Conservation (phyloP, 345 rosid genomes). For the Gossypium herbaceum region DNA sequence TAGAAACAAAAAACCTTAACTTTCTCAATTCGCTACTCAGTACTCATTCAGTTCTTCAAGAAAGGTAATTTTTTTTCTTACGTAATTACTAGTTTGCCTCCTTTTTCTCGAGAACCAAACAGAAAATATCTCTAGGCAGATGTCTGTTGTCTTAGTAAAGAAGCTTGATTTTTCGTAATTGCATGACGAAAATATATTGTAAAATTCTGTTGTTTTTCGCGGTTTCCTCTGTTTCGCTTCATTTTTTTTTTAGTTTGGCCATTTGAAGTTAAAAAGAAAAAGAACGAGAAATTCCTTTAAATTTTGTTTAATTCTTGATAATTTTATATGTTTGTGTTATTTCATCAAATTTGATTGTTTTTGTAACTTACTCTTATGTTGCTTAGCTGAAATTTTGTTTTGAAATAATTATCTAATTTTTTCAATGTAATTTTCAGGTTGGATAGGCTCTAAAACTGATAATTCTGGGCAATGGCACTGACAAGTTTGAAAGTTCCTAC, state of each 20-base stretch:
- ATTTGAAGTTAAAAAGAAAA: neutral
- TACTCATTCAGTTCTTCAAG: neutral
- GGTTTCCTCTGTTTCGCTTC: neutral
- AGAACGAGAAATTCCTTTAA: neutral
- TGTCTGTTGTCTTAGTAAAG: neutral
- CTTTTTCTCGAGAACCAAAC: neutral
- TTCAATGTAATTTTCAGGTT: neutral
- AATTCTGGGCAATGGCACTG: conserved; percentile 31
- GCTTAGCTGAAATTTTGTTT: neutral
- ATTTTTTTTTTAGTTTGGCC: too few relatives aligned
- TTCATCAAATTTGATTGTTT: neutral
- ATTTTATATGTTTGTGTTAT: neutral
- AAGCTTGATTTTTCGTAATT: neutral
- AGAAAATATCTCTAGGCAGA: neutral
- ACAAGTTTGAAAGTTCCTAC: conserved; percentile 34
- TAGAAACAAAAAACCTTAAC: neutral
- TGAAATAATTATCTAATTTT: neutral
- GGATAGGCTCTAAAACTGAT: neutral
- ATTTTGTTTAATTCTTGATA: neutral
- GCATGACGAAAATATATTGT: neutral
- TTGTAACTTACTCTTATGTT: neutral
- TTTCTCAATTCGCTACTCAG: too few relatives aligned
- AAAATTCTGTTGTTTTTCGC: neutral
- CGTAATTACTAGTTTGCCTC: neutral
- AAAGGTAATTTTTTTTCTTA: neutral